Base-by-base conservation (phyloP, 2,329 filamentous ascomycete species). In the Orbilia oligospora region DNA sequence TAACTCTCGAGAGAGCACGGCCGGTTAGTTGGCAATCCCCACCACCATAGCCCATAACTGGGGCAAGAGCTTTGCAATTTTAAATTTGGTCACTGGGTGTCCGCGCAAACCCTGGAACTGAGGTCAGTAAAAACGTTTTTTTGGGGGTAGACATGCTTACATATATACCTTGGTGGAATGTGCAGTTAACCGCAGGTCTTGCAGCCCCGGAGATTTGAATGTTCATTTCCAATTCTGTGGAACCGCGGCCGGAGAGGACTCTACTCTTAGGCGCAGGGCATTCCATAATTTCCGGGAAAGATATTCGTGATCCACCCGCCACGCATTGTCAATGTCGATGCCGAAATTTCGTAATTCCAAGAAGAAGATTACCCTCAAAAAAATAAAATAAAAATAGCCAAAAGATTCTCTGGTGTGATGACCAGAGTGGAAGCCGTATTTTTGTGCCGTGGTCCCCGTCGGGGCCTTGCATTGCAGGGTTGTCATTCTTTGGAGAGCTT, bases 201-300 rank as follows among this genome's bases (percentile, higher is more conserved):
- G 55, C 65, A 65, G 41, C 33, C 64, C 71, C 71, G 71, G 71
- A 76, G 65, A 76, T 76, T 76, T 76, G 71, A 63, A 70, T 16
- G 41, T 71, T 49, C 22, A 70, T 76, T 76, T 70, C 72, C 66
- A 76, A 66, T 58, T n/a, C 58, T 53, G 18, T 66, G 72, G 72
- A 70, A 76, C 72, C 72, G 71, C 71, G 56, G 69, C 61, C 22
- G 41, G 22, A 38, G 49, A 20, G 24, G 48, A 38, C 44, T 63
- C 6, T 49, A 18, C 68, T 71, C 16, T 48, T 53, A 70, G 46
- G 16, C 55, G 71, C 48, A 70, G 44, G 33, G 16, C 22, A 22
- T 55, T 71, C 44, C 44, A 76, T 76, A 70, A 70, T 70, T 71
- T 76, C 66, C 66, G 58, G 56, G 66, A 56, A 27, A 71, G 36